Base-by-base conservation (phyloP, 2,329 filamentous ascomycete genomes). In the Cordyceps tenuipes region DNA sequence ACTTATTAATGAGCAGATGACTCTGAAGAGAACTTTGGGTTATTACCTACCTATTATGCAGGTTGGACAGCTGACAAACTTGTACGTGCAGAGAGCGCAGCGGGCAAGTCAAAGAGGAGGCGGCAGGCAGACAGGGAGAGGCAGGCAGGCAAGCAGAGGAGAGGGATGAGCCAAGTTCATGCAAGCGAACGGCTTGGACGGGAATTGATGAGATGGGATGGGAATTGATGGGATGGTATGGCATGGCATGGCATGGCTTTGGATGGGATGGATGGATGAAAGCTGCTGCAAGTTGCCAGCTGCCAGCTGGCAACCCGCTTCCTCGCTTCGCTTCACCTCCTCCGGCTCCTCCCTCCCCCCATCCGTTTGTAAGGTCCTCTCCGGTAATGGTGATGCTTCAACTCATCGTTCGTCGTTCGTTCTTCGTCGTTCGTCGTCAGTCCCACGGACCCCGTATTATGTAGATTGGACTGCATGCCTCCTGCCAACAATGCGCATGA, bases 401-500 rank as follows among this genome's bases (percentile, higher is more conserved):
- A 17, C 26, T 29, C 34, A 43, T 43, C 43, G 21, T 19, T 17
- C 29, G 23, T 23, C 23, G 23, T 23, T 23, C 23, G 23, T 23
- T 23, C 4, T 23, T 23, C 29, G 29, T 29, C 29, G 29, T 29
- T 29, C 29, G 7, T 29, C 29, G 6, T 6, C 26, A 47, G 13
- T 29, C 39, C 49, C 39, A 41, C 41, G 41, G 49, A 39, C 39
- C n/a, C 49, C 41, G 39, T 19, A 15, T 34, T 50, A 5, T 59
- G 57, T 31, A 52, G 57, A 59, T 59, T 49, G n/a, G 29, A 41
- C 47, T 47, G 49, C 43, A 23, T 59, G 49, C 43, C 36, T 59
- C 57, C 57, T 50, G 48, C 31, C 41, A 52, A 59, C 49, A 53
- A 59, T 59, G 57, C 15, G 48, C 26, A 50, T 43, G 57, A 49